Percentiles rank a stretch among this genome's conserved stretches.
phyloP scores from a whole-genome alignment of 371 early-diverging fungal species.

The Mucor plumbeus region DNA sequence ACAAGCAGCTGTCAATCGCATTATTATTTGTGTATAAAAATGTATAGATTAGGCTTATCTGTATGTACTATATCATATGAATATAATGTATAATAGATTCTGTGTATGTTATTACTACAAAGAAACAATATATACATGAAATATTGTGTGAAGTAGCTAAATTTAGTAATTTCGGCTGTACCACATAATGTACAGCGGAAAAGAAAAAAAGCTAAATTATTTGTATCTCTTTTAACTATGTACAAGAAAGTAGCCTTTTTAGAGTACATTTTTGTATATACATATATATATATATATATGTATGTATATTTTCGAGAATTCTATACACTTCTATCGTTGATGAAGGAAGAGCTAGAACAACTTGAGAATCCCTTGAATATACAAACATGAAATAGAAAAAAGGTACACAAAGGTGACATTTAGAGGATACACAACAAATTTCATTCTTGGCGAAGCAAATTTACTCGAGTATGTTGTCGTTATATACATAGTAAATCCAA shows the following conservation, averaged over 20 bases:
- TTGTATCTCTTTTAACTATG: not conserved
- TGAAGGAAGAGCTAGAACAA: not conserved
- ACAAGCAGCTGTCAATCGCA: not conserved
- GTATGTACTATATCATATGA: no score
- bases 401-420: not conserved
- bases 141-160: not conserved
- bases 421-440: not conserved
- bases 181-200: constrained; percentile 2
- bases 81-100: not conserved
- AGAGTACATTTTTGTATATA: not conserved
- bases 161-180: not conserved
- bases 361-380: not conserved
- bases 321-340: no score
- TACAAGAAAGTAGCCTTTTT: not conserved
- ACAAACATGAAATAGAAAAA: not conserved
- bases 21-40: no score
- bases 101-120: not conserved
- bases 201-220: not conserved
- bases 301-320: not conserved
- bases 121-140: not conserved
- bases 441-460: not conserved
- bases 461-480: not conserved
- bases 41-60: no score
- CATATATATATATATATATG: not conserved
- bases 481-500: not conserved